Evolutionary conservation across 2,329 filamentous ascomycete genomes (phyloP), one percentile per base, ranked within the genome.

Genomic region (Hypoxylon sp.): DNA sequence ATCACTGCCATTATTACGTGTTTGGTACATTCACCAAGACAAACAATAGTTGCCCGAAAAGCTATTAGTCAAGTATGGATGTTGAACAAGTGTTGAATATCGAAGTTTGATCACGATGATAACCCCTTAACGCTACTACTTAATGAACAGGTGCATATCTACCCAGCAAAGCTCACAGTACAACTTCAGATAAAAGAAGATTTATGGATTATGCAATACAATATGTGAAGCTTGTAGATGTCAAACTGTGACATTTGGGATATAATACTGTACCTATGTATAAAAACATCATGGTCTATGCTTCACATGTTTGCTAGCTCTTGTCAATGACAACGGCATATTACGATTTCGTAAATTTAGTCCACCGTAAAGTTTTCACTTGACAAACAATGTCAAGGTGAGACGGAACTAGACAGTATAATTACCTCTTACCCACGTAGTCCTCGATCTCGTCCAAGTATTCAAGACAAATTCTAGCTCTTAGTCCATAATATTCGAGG

Each of bases 231-330:
- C 25, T 28, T 5, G 6, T 28, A 28, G 25, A 28, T 36, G 34
- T 36, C 13, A 5, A 36, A 13, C 34, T 14, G 7, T 43, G 38
- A 43, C 38, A 11, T 17, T 9, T 3, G n/a, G 17, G 38, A 43
- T 38, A 38, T 21, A 21, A 23, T 41, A 19, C 28, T 30, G 28
- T 41, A 11, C 2, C 2, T 21, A 21, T 19, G 38, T 21, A 43
- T 17, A 17, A 21, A 10, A 43, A 10, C 7, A 43, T 19, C 28
- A 19, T 43, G 17, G 38, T 43, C 38, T 11, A 43, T 43, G 38
- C 38, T 43, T 43, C 17, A 19, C n/a, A 21, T 21, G 38, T 43
- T 43, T 43, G 38, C 38, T 43, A 19, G 19, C 38, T 43, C 38
- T 19, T 19, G 11, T 19, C 17, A 4, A 11, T 43, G 38, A 21